A percentile compares a stretch with the other conserved stretches of the same genome.
These are phyloP conservation scores for Pterothamnion heteromorphum DNA, from an alignment of 31 red algal genomes.

Conservation along the genomic window DNA sequence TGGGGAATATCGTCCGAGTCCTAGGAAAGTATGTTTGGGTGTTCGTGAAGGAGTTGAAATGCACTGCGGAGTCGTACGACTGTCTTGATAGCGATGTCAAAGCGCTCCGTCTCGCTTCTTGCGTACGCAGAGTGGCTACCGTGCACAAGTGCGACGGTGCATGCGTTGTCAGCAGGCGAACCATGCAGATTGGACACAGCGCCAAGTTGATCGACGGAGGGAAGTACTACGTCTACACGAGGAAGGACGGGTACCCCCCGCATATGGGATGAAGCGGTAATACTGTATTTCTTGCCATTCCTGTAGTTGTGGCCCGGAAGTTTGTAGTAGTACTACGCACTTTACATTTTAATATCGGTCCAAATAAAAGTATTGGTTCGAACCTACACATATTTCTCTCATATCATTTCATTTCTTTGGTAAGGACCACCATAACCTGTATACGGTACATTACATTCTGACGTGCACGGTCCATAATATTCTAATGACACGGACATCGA, in stretches of 20 bases:
- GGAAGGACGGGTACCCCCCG: background rate
- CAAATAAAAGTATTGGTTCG: background rate
- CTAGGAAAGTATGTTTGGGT: background rate
- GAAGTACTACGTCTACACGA: background rate
- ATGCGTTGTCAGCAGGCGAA: background rate
- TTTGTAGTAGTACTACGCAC: background rate
- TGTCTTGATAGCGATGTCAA: background rate
- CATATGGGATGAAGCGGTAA: background rate
- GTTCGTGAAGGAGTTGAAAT: background rate
- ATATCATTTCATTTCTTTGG: background rate
- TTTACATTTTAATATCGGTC: background rate
- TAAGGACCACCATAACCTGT: background rate
- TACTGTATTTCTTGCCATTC: background rate
- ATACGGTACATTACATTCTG: background rate
- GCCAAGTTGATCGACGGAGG: background rate
- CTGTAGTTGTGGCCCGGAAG: background rate
- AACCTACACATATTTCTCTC: background rate
- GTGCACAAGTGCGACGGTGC: background rate
- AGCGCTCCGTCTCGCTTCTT: background rate
- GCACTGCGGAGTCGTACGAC: background rate
- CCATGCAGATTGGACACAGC: background rate
- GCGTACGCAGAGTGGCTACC: background rate
- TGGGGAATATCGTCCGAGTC: background rate
- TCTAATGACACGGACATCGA: background rate
- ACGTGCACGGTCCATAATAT: background rate